Evolutionary conservation across 305 asterid genomes (phyloP).

Genomic region (Fraxinus latifolia): DNA sequence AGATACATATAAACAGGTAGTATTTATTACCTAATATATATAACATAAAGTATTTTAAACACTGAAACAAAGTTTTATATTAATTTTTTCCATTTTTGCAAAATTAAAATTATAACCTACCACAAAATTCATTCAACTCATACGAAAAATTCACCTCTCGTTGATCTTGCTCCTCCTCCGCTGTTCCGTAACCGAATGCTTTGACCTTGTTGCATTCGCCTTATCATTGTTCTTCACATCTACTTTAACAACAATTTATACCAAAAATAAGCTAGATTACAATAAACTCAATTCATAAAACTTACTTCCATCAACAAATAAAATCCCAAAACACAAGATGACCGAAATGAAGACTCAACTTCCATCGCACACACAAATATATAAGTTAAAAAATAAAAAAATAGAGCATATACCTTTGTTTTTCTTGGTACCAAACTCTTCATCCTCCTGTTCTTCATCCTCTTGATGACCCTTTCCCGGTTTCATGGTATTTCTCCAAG

Average conservation of each 20-base stretch:
- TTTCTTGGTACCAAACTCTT: conserved; percentile 52
- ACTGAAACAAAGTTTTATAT: background rate
- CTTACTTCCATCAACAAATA: background rate
- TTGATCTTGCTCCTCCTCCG: conserved; percentile 92
- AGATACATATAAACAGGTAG: background rate
- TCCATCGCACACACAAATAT: background rate
- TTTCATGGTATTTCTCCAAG: conserved; percentile 18
- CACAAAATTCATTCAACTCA: background rate
- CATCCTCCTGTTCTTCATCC: conserved; percentile 65
- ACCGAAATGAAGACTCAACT: background rate
- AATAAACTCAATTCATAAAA: background rate
- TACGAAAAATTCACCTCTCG: conserved; percentile 55
- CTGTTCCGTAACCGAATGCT: conserved; percentile 96
- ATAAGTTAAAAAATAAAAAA: conserved; percentile 4
- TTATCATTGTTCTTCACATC: conserved; percentile 82
- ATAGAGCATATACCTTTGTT: conserved; percentile 42
- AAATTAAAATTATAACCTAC: background rate
- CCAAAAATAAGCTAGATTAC: conserved; percentile 12
- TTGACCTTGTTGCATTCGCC: conserved; percentile 76
- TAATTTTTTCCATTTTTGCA: background rate
- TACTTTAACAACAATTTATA: conserved; percentile 35
- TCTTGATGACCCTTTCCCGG: conserved; percentile 53
- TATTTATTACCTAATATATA: background rate
- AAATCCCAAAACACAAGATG: background rate
- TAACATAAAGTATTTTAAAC: background rate